Evolutionary conservation across 1,284 basidiomycete genomes (phyloP).

Genomic region (Ustilago vetiveriae): DNA sequence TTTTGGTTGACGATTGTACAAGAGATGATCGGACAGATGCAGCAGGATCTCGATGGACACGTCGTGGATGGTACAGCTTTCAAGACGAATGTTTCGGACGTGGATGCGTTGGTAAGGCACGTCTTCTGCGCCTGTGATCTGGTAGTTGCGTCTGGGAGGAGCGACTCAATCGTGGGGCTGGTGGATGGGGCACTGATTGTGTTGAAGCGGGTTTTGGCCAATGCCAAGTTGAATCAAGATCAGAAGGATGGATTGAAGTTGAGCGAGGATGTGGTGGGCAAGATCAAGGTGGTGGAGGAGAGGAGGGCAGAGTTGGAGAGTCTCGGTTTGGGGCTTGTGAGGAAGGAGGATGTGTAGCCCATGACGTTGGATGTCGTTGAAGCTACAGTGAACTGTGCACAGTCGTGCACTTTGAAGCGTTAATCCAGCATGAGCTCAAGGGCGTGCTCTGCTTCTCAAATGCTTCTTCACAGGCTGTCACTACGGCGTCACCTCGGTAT

Average conservation of each 20-base stretch:
- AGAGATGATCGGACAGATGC: constrained; percentile 23
- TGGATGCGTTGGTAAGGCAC: constrained; percentile 35
- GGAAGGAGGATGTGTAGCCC: too few relatives aligned
- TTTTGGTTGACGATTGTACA: constrained; percentile 34
- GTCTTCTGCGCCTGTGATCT: constrained; percentile 22
- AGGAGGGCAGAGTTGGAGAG: neutral
- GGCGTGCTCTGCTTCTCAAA: too few relatives aligned
- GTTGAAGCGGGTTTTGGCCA: constrained; percentile 27
- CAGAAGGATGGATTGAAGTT: constrained; percentile 8
- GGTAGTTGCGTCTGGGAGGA: constrained; percentile 9
- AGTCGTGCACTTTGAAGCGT: too few relatives aligned
- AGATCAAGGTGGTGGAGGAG: constrained; percentile 7
- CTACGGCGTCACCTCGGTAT: too few relatives aligned
- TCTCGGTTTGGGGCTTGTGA: too few relatives aligned
- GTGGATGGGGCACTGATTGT: constrained; percentile 16
- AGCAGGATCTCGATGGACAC: constrained; percentile 36
- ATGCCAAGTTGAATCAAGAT: constrained; percentile 8
- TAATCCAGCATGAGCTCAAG: too few relatives aligned
- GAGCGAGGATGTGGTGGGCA: constrained; percentile 10
- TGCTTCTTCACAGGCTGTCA: too few relatives aligned
- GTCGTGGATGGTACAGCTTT: constrained; percentile 15
- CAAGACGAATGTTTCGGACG: constrained; percentile 19
- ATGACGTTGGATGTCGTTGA: neutral
- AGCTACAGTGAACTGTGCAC: neutral
- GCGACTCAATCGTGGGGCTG: constrained; percentile 5